Evolutionary conservation across 2,329 filamentous ascomycete species (phyloP).

Genomic region (Xylariaceae sp.): DNA sequence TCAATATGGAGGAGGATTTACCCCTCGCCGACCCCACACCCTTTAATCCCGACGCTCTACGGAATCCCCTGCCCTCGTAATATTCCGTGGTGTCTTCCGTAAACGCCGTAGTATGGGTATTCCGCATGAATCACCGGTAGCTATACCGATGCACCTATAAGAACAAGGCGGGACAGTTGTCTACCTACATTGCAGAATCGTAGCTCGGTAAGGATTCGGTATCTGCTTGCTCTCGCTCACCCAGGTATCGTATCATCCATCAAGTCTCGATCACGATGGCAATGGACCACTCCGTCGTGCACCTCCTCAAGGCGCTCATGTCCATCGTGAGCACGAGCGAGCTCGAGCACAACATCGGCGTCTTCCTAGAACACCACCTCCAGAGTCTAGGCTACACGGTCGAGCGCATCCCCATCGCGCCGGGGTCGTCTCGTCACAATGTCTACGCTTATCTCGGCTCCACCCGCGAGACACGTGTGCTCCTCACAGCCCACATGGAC

Average conservation of each 20-base stretch:
- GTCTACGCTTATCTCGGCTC: constrained; percentile 37
- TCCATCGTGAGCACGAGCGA: constrained; percentile 35
- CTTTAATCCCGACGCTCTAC: too few species aligned
- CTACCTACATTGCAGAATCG: background rate
- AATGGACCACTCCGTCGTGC: constrained; percentile 19
- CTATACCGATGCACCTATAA: background rate
- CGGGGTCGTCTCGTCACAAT: constrained; percentile 34
- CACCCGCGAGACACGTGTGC: constrained; percentile 28
- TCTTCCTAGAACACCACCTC: constrained; percentile 32
- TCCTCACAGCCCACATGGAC: constrained; percentile 35
- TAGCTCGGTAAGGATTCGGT: background rate
- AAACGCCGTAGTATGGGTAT: too few species aligned
- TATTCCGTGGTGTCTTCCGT: background rate
- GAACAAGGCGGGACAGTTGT: background rate
- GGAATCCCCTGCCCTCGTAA: too few species aligned
- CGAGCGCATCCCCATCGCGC: constrained; percentile 33
- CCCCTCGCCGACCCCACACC: too few species aligned
- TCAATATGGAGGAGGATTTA: too few species aligned
- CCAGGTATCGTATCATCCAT: background rate
- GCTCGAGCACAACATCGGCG: constrained; percentile 33
- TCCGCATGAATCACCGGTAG: too few species aligned
- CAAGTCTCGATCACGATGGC: background rate
- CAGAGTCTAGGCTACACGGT: constrained; percentile 33
- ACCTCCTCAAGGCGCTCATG: constrained; percentile 33
- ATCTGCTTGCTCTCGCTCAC: background rate